Conservation (phyloP, 140 eudicot species). For the Bidens hawaiensis region DNA sequence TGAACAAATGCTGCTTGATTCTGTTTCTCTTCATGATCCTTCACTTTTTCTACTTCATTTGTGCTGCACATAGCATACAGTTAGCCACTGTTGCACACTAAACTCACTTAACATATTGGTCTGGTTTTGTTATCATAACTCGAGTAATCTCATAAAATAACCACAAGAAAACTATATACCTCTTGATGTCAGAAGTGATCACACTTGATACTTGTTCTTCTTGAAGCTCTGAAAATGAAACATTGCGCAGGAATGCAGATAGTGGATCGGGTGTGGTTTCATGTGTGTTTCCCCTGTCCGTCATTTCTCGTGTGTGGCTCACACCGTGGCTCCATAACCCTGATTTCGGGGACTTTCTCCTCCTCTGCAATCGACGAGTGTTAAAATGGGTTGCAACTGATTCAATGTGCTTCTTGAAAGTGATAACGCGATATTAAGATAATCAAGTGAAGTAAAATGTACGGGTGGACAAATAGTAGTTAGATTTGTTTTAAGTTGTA, state of each 20-base stretch:
- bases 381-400: neutral
- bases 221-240: constrained; percentile 34
- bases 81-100: constrained; percentile 11
- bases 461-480: neutral
- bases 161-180: constrained; percentile 21
- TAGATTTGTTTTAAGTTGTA: neutral
- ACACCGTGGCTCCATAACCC: constrained; percentile 46
- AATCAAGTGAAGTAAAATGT: neutral
- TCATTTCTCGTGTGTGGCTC: constrained; percentile 31
- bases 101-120: neutral
- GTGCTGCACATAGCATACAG: constrained; percentile 8
- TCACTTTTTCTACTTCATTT: constrained; percentile 25
- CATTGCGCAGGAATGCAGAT: constrained; percentile 42
- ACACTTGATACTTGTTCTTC: constrained; percentile 21
- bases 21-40: constrained; percentile 46
- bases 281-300: constrained; percentile 20
- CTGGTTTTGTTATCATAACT: neutral
- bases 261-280: constrained; percentile 65
- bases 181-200: constrained; percentile 31
- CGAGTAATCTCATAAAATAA: neutral
- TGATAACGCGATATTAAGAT: neutral
- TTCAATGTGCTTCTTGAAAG: too few species aligned
- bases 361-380: constrained; percentile 36
- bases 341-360: constrained; percentile 53
- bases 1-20: constrained; percentile 49